Evolutionary conservation across 139 green algal species (phyloP), one percentile per base, ranked within the genome.

Genomic region (Mychonastes homosphaera): DNA sequence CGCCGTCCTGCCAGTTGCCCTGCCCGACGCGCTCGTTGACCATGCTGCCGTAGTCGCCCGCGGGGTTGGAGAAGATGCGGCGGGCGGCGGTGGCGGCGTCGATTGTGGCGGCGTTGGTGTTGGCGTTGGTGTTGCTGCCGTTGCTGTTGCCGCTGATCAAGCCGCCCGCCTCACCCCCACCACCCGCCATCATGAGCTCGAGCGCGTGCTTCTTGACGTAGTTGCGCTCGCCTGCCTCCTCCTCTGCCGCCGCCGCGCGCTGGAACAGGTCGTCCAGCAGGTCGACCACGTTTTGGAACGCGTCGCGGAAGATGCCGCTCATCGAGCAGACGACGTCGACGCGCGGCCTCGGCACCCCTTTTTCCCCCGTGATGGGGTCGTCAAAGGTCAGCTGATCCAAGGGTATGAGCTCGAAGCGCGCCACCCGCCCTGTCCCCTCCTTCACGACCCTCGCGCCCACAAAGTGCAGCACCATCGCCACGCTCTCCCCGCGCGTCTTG

Each of bases 281-380:
- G 65, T 96, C 88, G 43, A 98, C 86, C 40, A 95, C 84, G 55
- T 95, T 95, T 58, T 82, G 70, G 43, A 77, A 72, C 19, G 57
- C 57, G 36, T 45, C 41, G 27, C 90, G 62, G 81, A 97, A 97
- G 74, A 97, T 97, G 58, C 91, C 92, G 43, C 52, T 81, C 84
- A 97, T 89, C 83, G 97, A 96, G 71, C 84, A 94, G 52, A 98
- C 75, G 48, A 93, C 82, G 62, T 98, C 92, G 8, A 96, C 72
- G 10, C 90, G 81, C 0, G 90, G 90, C 5, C 90, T 78, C 0
- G 80, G 80, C 21, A 64, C 68, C 64, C 96, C 50, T 44, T 82
- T 70, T n/a, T 72, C 57, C 51, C 94, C 72, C 19, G 86, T 78
- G 5, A 86, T 67, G 24, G 89, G 74, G 70, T 88, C 81, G 63